Base-by-base conservation (phyloP, 2,329 filamentous ascomycete genomes). In the Fusarium sp. region DNA sequence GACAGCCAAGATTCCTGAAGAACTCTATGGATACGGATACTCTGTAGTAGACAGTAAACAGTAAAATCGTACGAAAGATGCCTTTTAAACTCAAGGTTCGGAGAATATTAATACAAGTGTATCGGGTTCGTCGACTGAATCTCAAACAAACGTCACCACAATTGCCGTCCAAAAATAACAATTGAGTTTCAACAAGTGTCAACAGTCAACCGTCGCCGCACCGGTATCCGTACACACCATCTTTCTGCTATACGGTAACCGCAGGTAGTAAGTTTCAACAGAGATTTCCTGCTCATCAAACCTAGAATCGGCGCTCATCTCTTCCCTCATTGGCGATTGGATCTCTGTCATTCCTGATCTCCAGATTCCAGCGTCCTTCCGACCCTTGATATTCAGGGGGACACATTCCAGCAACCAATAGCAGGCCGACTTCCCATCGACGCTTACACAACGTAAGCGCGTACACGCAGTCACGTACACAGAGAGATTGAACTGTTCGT, bases 351-450 rank as follows among this genome's bases (percentile, higher is more conserved):
- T 49, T 65, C 54, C 39, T 65, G 61, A 65, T 65, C 62, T 37
- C 17, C 33, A 35, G 33, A 35, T n/a, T 65, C 47, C 61, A 50
- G 49, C 44, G 41, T 49, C 44, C 59, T 30, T 10, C 30, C 43
- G 24, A 52, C 54, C 61, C 51, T 52, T 55, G 65, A 65, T 68
- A 52, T 68, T 68, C 65, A 68, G 65, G 65, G 65, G 65, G 56
- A 48, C 22, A 17, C 48, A 48, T 59, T 60, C 44, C 52, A 51
- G 13, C 37, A 39, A 32, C 65, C 65, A 68, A 68, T 68, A 43
- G 39, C 45, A 44, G 35, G 14, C 8, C 24, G 17, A 17, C 9
- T 30, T 10, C 19, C 28, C 37, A 17, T 22, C 39, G 10, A 19
- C 44, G 13, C 39, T 17, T 39, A 10, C 10, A 30, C 28, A 5